phyloP scores from a whole-genome alignment of 495 filamentous ascomycete species.

The Lineolata rhizophorae region DNA sequence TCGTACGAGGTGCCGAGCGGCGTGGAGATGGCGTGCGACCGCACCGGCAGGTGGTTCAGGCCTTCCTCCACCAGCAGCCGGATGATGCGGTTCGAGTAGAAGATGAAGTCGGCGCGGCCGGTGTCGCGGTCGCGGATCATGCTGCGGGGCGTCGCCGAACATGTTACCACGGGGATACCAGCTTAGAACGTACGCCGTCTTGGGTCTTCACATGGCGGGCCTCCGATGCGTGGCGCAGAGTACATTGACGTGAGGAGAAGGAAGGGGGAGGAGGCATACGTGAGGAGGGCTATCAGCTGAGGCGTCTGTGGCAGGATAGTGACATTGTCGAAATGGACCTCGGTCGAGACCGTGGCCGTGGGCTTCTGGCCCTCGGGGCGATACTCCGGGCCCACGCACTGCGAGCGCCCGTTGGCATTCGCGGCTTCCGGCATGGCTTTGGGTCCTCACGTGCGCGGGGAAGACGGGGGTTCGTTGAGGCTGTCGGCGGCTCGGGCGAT shows the following conservation, averaged over 20 bases:
- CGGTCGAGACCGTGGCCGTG: conserved; percentile 70
- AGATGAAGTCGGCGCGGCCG: conserved; percentile 85
- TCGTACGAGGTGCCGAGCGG: conserved; percentile 76
- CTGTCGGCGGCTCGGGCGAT: too few relatives aligned
- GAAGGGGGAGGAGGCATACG: conserved; percentile 61
- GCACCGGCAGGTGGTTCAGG: conserved; percentile 83
- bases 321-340: conserved; percentile 67
- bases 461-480: too few relatives aligned
- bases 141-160: conserved; percentile 21
- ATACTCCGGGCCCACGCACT: conserved; percentile 66
- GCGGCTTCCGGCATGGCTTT: too few relatives aligned
- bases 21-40: conserved; percentile 70
- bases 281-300: conserved; percentile 87
- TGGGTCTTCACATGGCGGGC: too few relatives aligned
- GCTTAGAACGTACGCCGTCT: too few relatives aligned
- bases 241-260: too few relatives aligned
- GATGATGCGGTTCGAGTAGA: conserved; percentile 97
- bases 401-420: too few relatives aligned
- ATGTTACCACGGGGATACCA: background rate
- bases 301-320: conserved; percentile 81
- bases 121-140: conserved; percentile 90
- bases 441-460: too few relatives aligned
- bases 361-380: conserved; percentile 58
- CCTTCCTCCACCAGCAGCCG: conserved; percentile 95
- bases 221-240: too few relatives aligned